Base-by-base conservation (phyloP, 164 flowering plant species). In the Sedum album region DNA sequence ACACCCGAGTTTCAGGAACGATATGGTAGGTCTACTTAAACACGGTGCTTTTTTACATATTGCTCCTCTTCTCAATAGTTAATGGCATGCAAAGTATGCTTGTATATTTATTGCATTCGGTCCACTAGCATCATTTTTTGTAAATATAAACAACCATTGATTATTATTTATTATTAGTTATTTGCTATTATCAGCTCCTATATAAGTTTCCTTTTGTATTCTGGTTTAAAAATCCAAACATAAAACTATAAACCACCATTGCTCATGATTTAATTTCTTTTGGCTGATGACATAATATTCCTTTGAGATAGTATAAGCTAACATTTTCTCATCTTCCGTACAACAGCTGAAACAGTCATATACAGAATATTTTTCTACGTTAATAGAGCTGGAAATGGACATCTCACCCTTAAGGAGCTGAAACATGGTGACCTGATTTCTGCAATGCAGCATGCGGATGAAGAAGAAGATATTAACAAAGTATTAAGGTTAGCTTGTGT, bases 331-430 rank as follows among this genome's bases (percentile, higher is more conserved):
- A 57, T 1, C 75, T 79, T 60, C 64, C 48, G 68, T 78, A 73
- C 68, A 36, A 65, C 96, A 93, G 98, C 98, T 74, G 98, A 93
- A 79, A 93, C 98, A 76, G 98, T 93, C 55, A 86, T 90, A 83
- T 86, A 94, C 85, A 82, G 97, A 82, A 91, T 91, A 75, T 94
- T 85, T 76, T 94, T 86, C 82, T 82, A 90, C 77, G 66, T 94
- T 68, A 94, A 94, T 87, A 88, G 93, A 81, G 79, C 91, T 49
- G 88, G 92, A 76, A 90, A 88, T 83, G 95, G 97, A 70, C 93
- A 70, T 67, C 85, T 94, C 70, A 85, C 96, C 17, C 84, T 91
- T 30, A 84, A 89, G 78, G 97, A n/a, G n/a, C n/a, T n/a, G n/a
- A n/a, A n/a, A n/a, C n/a, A n/a, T n/a, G n/a, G n/a, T n/a, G n/a